Evolutionary conservation across 2,329 filamentous ascomycete species (phyloP).

Genomic region (Aspergillus sp.): DNA sequence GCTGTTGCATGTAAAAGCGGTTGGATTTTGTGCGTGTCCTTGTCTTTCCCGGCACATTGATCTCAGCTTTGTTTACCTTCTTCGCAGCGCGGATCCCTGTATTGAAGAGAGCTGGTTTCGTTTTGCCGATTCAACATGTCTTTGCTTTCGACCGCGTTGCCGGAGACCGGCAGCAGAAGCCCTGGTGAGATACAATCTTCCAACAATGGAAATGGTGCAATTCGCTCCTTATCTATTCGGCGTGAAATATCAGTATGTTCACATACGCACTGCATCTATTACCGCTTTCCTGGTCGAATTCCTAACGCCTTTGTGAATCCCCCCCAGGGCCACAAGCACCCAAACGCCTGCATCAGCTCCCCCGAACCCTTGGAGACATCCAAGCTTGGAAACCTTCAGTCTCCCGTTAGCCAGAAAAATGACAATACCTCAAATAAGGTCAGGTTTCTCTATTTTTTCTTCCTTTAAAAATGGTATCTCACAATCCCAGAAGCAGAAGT

Average conservation of each 20-base stretch:
- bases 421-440: constrained; percentile 40
- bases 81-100: neutral
- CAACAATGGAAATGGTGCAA: constrained; percentile 20
- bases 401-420: constrained; percentile 20
- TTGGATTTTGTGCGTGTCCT: constrained; percentile 22
- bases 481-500: constrained; percentile 49
- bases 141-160: constrained; percentile 24
- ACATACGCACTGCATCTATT: neutral
- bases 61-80: constrained; percentile 14
- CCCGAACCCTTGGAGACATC: constrained; percentile 34
- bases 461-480: constrained; percentile 21
- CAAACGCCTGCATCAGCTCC: constrained; percentile 23
- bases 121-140: constrained; percentile 25
- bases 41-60: constrained; percentile 12
- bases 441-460: constrained; percentile 15
- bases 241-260: constrained; percentile 29
- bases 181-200: constrained; percentile 20
- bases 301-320: neutral
- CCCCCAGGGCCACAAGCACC: constrained; percentile 26
- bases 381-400: constrained; percentile 35
- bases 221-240: constrained; percentile 20
- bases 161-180: constrained; percentile 25
- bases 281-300: neutral
- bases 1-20: constrained; percentile 24
- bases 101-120: neutral